These are phyloP conservation scores for Penicillium expansum DNA, from an alignment of 2,329 filamentous ascomycete genomes.

Conservation along the genomic window DNA sequence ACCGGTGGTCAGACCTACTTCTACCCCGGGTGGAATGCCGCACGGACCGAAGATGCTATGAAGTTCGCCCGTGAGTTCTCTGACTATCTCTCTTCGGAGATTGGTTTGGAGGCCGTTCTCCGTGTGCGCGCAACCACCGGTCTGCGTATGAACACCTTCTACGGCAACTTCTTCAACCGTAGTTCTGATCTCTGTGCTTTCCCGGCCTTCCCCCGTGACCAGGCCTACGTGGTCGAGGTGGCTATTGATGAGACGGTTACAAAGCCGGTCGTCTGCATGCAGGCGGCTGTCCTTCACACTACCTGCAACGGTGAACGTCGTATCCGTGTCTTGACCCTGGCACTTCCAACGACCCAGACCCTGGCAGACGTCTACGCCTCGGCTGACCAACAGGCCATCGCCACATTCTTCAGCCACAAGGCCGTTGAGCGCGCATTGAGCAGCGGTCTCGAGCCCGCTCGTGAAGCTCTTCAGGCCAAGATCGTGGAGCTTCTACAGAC, in stretches of 20 bases:
- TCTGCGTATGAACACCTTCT: slow-evolving; percentile 94
- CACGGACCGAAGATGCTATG: slow-evolving; percentile 88
- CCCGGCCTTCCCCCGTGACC: slow-evolving; percentile 94
- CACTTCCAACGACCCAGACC: slow-evolving; percentile 86
- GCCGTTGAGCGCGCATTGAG: slow-evolving; percentile 87
- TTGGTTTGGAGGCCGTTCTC: slow-evolving; percentile 91
- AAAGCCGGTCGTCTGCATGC: slow-evolving; percentile 88
- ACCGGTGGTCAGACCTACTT: slow-evolving; percentile 98
- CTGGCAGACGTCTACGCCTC: slow-evolving; percentile 90
- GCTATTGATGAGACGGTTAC: slow-evolving; percentile 93
- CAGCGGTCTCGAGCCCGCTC: slow-evolving; percentile 81
- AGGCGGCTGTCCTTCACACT: slow-evolving; percentile 92
- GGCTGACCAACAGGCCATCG: slow-evolving; percentile 89
- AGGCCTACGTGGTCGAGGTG: slow-evolving; percentile 96
- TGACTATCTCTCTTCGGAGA: slow-evolving; percentile 93
- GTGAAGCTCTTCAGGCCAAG: slow-evolving; percentile 88
- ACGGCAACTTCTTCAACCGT: slow-evolving; percentile 99
- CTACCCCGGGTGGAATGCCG: slow-evolving; percentile 97
- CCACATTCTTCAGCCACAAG: slow-evolving; percentile 95
- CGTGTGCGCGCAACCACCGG: slow-evolving; percentile 93
- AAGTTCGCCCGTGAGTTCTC: slow-evolving; percentile 97
- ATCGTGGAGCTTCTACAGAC: slow-evolving; percentile 88
- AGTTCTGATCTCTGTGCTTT: slow-evolving; percentile 97
- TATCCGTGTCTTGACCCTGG: slow-evolving; percentile 90
- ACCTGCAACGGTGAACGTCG: slow-evolving; percentile 96